Evolutionary conservation across 1,284 basidiomycete genomes (phyloP).

Genomic region (Limonomyces culmigenus): DNA sequence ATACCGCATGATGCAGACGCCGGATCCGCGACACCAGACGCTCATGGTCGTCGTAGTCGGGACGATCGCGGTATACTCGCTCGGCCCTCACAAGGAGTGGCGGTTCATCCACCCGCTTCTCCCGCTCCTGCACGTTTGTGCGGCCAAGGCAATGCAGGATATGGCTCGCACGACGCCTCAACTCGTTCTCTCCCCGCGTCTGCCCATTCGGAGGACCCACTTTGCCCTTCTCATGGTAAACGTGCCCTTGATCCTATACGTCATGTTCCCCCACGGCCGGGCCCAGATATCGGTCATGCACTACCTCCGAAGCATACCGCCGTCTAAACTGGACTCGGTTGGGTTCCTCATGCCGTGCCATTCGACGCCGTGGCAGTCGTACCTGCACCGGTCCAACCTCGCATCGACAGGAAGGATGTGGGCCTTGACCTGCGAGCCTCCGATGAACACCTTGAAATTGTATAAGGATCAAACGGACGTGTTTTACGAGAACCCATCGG

Average conservation of each 20-base stretch:
- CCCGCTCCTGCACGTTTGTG: constrained; percentile 73
- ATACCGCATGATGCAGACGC: constrained; percentile 20
- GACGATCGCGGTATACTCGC: constrained; percentile 60
- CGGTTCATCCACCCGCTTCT: constrained; percentile 88
- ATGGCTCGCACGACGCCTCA: not conserved
- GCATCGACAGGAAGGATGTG: constrained; percentile 40
- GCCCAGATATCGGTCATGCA: constrained; percentile 65
- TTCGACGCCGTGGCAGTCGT: constrained; percentile 90
- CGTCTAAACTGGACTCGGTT: constrained; percentile 41
- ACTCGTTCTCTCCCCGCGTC: constrained; percentile 5
- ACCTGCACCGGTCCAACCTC: constrained; percentile 59
- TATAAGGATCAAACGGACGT: constrained; percentile 76
- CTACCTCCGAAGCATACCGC: constrained; percentile 14
- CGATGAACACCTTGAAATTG: constrained; percentile 48
- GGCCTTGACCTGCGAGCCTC: constrained; percentile 86
- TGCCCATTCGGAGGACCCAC: constrained; percentile 19
- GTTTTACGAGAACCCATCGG: constrained; percentile 63
- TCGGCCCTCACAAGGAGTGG: constrained; percentile 90
- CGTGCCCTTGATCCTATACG: constrained; percentile 47
- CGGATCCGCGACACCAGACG: constrained; percentile 14
- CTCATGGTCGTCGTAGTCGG: constrained; percentile 35
- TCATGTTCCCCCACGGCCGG: constrained; percentile 55
- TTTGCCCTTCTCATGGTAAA: constrained; percentile 33
- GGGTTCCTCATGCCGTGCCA: constrained; percentile 95
- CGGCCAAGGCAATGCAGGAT: constrained; percentile 43